Base-by-base conservation (phyloP, 139 green algal species). In the Picochlorum costavermella region DNA sequence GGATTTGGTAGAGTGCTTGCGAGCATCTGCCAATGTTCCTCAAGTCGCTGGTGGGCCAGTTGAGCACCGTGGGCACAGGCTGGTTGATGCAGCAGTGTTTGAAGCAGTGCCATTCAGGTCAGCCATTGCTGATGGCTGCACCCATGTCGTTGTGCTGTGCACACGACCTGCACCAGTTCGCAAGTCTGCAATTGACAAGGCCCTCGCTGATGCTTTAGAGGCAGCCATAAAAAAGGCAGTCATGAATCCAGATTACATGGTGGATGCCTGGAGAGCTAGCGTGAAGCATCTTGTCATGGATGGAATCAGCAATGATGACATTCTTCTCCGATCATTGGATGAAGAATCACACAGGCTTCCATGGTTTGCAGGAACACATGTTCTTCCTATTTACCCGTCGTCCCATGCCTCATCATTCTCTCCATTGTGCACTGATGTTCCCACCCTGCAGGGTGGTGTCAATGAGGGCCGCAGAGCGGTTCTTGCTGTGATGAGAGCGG, bases 1-100 rank as follows among this genome's bases (percentile, higher is more conserved):
- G 2, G 88, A 96, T 69, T 79, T 96, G 43, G 60, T 69, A 6
- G 56, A 68, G 13, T 88, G 80, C 62, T 78, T 96, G 5, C 79
- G 80, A 30, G 88, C 87, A n/a, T 83, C 60, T n/a, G 88, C 88
- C 2, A 84, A 74, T 29, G 83, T 96, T 31, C 90, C 90, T 3
- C 71, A 83, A 51, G 73, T 96, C 16, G 81, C 81, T 29, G 81
- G 81, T 23, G 71, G 63, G 4, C 81, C 81, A 6, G 50, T 80
- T 1, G n/a, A 57, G 28, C 79, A 84, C 60, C 75, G 67, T 58
- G 84, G 56, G 6, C 74, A 86, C 17, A 59, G 71, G 10, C 75
- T 93, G 36, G 90, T 96, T 28, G 90, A 96, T 66, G 90, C 87
- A 4, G 87, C 87, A 4, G 84, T 96, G 16, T 93, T 95, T 66